Evolutionary conservation across 1,139 yeast genomes (phyloP).

Genomic region (Magnusiomyces tetraspermus): DNA sequence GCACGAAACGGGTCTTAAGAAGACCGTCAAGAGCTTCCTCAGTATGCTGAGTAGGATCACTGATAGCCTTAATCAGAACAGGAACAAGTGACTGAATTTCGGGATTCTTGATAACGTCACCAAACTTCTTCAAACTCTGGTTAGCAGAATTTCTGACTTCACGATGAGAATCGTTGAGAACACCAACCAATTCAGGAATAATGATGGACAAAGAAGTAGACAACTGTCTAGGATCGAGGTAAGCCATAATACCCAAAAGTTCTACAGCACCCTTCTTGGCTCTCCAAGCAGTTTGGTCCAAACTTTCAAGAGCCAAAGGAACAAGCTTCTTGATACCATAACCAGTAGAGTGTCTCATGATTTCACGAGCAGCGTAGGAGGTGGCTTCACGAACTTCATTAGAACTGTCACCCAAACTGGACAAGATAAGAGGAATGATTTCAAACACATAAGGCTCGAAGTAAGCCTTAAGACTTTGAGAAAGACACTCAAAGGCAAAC

Average conservation of each 20-base stretch:
- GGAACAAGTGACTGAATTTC: constrained; percentile 91
- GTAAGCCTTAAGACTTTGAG: constrained; percentile 59
- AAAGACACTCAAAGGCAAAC: constrained; percentile 74
- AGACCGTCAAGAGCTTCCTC: constrained; percentile 80
- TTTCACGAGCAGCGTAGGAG: constrained; percentile 71
- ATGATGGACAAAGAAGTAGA: constrained; percentile 81
- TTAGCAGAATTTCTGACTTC: constrained; percentile 96
- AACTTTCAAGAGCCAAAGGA: constrained; percentile 77
- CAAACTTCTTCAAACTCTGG: constrained; percentile 77
- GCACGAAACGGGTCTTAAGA: constrained; percentile 86
- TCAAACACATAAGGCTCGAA: constrained; percentile 95
- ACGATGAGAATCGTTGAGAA: constrained; percentile 87
- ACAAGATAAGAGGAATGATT: constrained; percentile 68
- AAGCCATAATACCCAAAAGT: constrained; percentile 94
- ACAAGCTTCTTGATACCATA: constrained; percentile 85
- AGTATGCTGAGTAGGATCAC: constrained; percentile 87
- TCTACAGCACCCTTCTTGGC: constrained; percentile 96
- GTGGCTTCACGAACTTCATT: constrained; percentile 88
- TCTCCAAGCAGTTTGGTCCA: constrained; percentile 92
- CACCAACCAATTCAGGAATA: constrained; percentile 94
- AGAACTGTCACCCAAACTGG: constrained; percentile 73
- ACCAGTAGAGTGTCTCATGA: constrained; percentile 87
- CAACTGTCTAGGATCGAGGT: constrained; percentile 86
- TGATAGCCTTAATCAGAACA: constrained; percentile 80
- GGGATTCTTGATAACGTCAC: constrained; percentile 95